Evolutionary conservation across 1,284 basidiomycete species (phyloP).

Genomic region (Mycosarcoma maydis): DNA sequence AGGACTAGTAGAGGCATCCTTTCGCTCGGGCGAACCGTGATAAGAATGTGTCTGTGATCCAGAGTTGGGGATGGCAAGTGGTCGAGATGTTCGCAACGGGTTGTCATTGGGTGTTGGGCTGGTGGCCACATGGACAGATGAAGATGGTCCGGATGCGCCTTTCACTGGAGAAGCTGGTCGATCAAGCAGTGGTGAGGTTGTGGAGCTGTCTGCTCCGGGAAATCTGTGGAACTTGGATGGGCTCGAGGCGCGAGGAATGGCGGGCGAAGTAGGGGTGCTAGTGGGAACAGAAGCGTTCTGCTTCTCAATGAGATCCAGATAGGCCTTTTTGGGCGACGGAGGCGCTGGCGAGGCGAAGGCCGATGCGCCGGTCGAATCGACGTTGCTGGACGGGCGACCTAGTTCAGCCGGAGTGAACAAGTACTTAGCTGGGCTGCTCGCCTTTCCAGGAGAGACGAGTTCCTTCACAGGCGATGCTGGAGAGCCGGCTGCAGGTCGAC

Average conservation of each 20-base stretch:
- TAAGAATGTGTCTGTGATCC: constrained; percentile 18
- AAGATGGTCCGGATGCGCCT: constrained; percentile 4
- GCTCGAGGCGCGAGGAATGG: constrained; percentile 43
- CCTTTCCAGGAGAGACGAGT: constrained; percentile 16
- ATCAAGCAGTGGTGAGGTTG: constrained; percentile 22
- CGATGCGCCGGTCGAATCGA: constrained; percentile 1
- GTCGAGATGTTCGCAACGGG: constrained; percentile 17
- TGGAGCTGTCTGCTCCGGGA: constrained; percentile 15
- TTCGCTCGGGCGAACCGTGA: constrained; percentile 21
- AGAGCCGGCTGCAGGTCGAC: constrained; percentile 8
- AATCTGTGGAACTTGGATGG: constrained; percentile 44
- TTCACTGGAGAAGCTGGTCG: constrained; percentile 39
- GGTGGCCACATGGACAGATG: constrained; percentile 1
- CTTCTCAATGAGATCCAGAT: constrained; percentile 43
- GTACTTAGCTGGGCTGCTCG: constrained; percentile 41
- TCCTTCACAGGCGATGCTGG: constrained; percentile 27
- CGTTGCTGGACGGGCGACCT: constrained; percentile 23
- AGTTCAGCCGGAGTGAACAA: constrained; percentile 32
- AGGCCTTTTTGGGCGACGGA: constrained; percentile 43
- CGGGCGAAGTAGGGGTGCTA: constrained; percentile 34
- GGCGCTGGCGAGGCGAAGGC: constrained; percentile 9
- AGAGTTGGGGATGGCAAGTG: constrained; percentile 29
- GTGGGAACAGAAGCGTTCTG: constrained; percentile 12
- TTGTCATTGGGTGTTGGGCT: constrained; percentile 6
- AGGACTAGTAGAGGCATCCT: constrained; percentile 51